These are phyloP conservation scores for Apiotrichum domesticum DNA, from an alignment of 1,284 basidiomycete genomes.

Conservation along the genomic window DNA sequence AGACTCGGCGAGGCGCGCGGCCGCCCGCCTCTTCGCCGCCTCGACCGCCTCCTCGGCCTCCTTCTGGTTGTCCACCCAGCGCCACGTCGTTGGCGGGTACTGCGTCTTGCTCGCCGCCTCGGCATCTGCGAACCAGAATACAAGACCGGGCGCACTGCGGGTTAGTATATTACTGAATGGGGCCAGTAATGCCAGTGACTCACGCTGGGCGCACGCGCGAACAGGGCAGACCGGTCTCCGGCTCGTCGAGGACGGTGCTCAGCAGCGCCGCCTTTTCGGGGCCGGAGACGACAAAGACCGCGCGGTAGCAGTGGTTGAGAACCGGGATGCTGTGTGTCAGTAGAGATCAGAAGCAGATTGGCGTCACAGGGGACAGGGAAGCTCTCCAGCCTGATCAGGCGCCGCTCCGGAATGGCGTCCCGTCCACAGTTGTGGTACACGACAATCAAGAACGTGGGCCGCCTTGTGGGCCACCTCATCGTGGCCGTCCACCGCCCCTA, in stretches of 20 bases:
- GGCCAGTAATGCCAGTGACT: constrained; percentile 11
- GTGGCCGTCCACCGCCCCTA: too few relatives aligned
- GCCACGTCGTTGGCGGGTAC: constrained; percentile 44
- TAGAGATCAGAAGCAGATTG: neutral
- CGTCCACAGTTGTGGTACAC: too few relatives aligned
- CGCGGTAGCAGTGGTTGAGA: constrained; percentile 80
- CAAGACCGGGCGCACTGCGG: constrained; percentile 62
- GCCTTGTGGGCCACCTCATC: neutral
- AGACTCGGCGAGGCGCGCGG: constrained; percentile 18
- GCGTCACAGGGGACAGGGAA: too few relatives aligned
- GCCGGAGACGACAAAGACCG: constrained; percentile 85
- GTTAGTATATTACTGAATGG: neutral
- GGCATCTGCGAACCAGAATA: constrained; percentile 85
- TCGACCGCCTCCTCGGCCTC: constrained; percentile 46
- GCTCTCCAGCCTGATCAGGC: too few relatives aligned
- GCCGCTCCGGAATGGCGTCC: too few relatives aligned
- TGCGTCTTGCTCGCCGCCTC: constrained; percentile 57
- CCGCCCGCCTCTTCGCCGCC: constrained; percentile 31
- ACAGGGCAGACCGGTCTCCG: constrained; percentile 75
- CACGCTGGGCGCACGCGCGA: constrained; percentile 70
- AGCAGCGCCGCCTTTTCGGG: constrained; percentile 78
- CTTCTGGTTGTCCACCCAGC: constrained; percentile 47
- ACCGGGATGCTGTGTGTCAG: constrained; percentile 56
- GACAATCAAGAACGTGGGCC: neutral
- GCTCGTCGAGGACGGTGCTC: constrained; percentile 70